A percentile compares a stretch with the other conserved stretches of the same genome.
These are phyloP conservation scores for Geotrichum citri-aurantii DNA, from an alignment of 1,139 yeast genomes.

Conservation along the genomic window DNA sequence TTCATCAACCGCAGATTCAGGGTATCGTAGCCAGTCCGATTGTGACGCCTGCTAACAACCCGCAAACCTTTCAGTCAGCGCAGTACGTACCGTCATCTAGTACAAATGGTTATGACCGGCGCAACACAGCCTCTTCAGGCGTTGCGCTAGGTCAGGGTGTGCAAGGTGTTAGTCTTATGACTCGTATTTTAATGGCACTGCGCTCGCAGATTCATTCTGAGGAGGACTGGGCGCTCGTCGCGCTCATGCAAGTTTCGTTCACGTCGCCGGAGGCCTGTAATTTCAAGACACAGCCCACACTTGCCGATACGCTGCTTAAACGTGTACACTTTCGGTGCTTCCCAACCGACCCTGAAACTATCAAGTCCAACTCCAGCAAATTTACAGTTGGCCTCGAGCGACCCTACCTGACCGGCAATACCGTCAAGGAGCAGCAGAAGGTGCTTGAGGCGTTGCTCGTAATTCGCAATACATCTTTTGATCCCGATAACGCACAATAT, in stretches of 20 bases:
- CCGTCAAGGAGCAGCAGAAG: constrained; percentile 38
- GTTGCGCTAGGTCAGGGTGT: constrained; percentile 28
- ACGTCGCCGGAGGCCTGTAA: constrained; percentile 9
- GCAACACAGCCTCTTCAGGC: constrained; percentile 9
- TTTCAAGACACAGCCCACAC: constrained; percentile 3
- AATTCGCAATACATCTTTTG: constrained; percentile 76
- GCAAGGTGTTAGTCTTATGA: constrained; percentile 37
- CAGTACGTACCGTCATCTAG: constrained; percentile 20
- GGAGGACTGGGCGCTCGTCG: constrained; percentile 58
- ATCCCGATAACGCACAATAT: constrained; percentile 73
- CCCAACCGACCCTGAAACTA: constrained; percentile 26
- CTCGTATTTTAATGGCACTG: constrained; percentile 59
- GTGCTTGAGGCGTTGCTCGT: constrained; percentile 63
- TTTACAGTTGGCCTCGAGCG: constrained; percentile 21
- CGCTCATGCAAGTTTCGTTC: constrained; percentile 33
- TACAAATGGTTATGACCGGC: constrained; percentile 12
- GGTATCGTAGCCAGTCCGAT: constrained; percentile 30
- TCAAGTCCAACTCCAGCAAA: background rate
- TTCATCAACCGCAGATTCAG: constrained; percentile 8
- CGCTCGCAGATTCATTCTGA: constrained; percentile 55
- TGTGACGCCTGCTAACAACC: constrained; percentile 35
- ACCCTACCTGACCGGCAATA: constrained; percentile 14
- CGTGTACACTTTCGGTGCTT: constrained; percentile 23
- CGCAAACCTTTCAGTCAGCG: constrained; percentile 31
- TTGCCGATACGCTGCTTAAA: background rate